Evolutionary conservation across 2,329 filamentous ascomycete species (phyloP).

Genomic region (Trichoderma semiorbis): DNA sequence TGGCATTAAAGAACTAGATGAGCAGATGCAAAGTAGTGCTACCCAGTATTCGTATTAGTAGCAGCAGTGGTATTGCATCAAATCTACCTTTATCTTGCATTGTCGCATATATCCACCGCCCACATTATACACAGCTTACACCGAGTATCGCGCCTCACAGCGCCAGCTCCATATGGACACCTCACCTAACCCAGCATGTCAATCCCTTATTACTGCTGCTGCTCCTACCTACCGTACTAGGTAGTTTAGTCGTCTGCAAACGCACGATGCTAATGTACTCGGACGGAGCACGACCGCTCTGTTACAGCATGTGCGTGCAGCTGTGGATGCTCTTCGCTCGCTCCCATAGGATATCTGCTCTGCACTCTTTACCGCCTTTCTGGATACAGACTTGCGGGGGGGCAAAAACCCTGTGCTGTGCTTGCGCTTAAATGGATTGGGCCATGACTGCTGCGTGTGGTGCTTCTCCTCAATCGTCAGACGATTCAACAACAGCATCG

Average conservation of each 20-base stretch:
- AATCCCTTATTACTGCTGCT: no score
- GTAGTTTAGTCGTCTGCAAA: neutral
- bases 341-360: neutral
- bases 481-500: neutral
- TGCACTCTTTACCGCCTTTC: constrained; percentile 17
- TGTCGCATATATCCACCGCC: neutral
- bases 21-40: no score
- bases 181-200: neutral
- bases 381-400: constrained; percentile 10
- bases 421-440: constrained; percentile 6
- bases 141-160: neutral
- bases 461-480: constrained; percentile 11
- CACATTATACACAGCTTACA: neutral
- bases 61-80: no score
- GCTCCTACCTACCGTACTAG: neutral
- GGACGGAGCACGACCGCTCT: neutral
- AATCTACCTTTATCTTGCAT: neutral
- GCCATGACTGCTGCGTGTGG: constrained; percentile 3
- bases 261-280: neutral
- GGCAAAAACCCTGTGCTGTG: constrained; percentile 5
- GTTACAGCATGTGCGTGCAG: neutral
- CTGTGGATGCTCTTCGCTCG: neutral
- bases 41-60: no score
- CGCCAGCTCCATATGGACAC: neutral
- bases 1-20: neutral